These are phyloP conservation scores for Tephrocybe rancida DNA, from an alignment of 768 basidiomycete species.

Conservation along the genomic window DNA sequence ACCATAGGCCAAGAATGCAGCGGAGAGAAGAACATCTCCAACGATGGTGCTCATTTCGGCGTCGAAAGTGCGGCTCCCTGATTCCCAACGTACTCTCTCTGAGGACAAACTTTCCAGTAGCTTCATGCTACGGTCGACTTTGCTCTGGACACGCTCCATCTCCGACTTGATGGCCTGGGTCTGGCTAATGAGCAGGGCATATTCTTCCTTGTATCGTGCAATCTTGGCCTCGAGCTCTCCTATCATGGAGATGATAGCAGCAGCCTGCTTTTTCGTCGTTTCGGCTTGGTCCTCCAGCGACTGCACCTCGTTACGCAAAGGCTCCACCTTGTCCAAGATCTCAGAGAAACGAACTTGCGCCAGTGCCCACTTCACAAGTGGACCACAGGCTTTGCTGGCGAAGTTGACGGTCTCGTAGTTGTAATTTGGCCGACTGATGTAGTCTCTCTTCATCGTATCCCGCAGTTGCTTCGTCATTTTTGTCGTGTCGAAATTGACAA, in stretches of 20 bases:
- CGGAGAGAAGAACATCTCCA: constrained; percentile 93
- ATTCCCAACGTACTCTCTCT: constrained; percentile 92
- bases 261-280: constrained; percentile 92
- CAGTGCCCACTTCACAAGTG: constrained; percentile 96
- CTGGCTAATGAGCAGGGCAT: constrained; percentile 94
- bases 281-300: constrained; percentile 92
- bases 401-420: constrained; percentile 95
- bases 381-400: constrained; percentile 96
- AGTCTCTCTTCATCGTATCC: constrained; percentile 91
- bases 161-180: constrained; percentile 96
- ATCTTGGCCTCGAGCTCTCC: constrained; percentile 92
- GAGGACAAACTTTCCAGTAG: constrained; percentile 93
- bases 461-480: constrained; percentile 90
- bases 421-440: constrained; percentile 86
- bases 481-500: constrained; percentile 94
- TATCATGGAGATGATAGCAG: constrained; percentile 89
- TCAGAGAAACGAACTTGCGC: constrained; percentile 97
- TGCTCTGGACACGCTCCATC: constrained; percentile 97
- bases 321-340: constrained; percentile 96
- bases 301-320: constrained; percentile 92
- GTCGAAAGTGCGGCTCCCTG: constrained; percentile 93
- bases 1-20: constrained; percentile 95
- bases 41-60: constrained; percentile 98
- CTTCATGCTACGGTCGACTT: constrained; percentile 97
- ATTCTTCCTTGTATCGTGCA: constrained; percentile 93